These are phyloP conservation scores for Plasmodium adleri DNA, from an alignment of 169 alveolate genomes.

Conservation along the genomic window DNA sequence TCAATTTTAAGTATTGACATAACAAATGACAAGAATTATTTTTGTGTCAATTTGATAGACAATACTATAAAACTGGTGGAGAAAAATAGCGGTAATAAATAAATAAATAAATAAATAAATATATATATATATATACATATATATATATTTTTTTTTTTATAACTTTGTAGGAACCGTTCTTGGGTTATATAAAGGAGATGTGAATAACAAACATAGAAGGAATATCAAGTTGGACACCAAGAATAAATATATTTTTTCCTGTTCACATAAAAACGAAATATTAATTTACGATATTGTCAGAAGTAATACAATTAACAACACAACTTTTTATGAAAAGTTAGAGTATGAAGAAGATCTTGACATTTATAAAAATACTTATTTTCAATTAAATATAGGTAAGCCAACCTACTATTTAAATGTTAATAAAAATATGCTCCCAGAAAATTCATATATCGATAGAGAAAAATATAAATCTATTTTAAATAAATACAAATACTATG, in stretches of 20 bases:
- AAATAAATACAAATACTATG: conserved; percentile 48
- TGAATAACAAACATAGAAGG: conserved; percentile 53
- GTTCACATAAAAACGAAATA: conserved; percentile 60
- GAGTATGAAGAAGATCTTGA: conserved; percentile 52
- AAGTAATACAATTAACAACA: conserved; percentile 59
- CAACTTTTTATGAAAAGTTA: conserved; percentile 11
- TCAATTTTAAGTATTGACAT: conserved; percentile 62
- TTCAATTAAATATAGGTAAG: conserved; percentile 46
- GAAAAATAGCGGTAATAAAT: conserved; percentile 70
- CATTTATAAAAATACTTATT: conserved; percentile 59
- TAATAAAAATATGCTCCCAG: conserved; percentile 37
- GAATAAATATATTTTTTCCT: conserved; percentile 55
- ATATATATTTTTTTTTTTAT: conserved; percentile 1
- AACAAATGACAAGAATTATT: conserved; percentile 52
- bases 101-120: neutral
- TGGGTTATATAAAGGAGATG: conserved; percentile 72
- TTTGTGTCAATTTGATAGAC: conserved; percentile 35
- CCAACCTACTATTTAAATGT: conserved; percentile 73
- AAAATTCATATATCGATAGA: conserved; percentile 42
- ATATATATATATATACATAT: neutral
- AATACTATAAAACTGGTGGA: conserved; percentile 58
- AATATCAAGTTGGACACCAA: conserved; percentile 57
- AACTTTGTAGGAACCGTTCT: conserved; percentile 38
- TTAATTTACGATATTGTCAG: conserved; percentile 53
- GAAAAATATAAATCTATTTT: conserved; percentile 41